Base-by-base conservation (phyloP, 768 basidiomycete genomes). In the Lactarius akahatsu region DNA sequence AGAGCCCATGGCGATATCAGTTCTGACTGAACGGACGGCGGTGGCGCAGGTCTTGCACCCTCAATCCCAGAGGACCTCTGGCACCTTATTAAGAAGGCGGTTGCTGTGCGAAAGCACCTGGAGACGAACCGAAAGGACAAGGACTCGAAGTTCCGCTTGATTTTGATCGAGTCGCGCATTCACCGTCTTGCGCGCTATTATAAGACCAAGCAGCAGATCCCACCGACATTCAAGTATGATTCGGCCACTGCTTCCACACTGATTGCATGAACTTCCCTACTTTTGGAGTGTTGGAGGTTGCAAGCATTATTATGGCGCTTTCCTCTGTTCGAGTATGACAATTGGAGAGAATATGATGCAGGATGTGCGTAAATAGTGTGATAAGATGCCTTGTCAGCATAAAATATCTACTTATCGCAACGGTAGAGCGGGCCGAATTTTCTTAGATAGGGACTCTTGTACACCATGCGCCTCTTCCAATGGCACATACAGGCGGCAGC, bases 11-110 rank as follows among this genome's bases (percentile, higher is more conserved):
- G 55, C 30, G 20, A 38, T 59, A 13, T 16, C 54, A 26, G 38
- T 63, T 58, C 65, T 66, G 40, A 66, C 23, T 7, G 7, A 13
- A 23, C 36, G 11, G 4, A 15, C 47, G 32, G 30, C 45, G 30
- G 81, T 81, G 81, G 78, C 79, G 78, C 81, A 96, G 95, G 93
- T 81, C 91, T 98, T 82, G 95, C 89, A 78, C 95, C 96, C 75
- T 85, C 88, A 80, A 92, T 98, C 83, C 96, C 96, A 73, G 96
- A 99, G 87, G 96, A 97, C 86, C 91, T 98, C 70, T 97, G 94
- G 91, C 90, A 94, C 86, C 89, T 97, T 80, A 90, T 98, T 87
- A 98, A 98, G 89, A 99, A 98, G 89, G 96, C 96, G 78, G 95
- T 99, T 76, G 85, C 93, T 74, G 94, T 99, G 76, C 94, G 96